phyloP scores from a whole-genome alignment of 2,329 filamentous ascomycete genomes.

The Fusarium xylarioides region DNA sequence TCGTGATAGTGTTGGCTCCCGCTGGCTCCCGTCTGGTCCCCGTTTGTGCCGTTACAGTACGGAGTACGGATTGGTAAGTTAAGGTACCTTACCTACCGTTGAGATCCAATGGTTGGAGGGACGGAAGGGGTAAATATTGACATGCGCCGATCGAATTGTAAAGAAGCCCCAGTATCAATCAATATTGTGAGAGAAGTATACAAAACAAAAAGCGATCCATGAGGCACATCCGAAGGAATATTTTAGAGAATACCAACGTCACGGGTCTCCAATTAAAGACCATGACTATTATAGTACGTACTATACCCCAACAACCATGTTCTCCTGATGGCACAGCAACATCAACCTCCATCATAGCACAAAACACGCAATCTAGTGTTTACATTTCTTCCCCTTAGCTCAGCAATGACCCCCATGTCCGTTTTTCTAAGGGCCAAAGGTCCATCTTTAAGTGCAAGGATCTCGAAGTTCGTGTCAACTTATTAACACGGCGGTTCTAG shows the following conservation, averaged over 20 bases:
- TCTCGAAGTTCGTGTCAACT: background rate
- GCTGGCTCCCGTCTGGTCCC: constrained; percentile 24
- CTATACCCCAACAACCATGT: background rate
- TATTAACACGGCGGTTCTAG: background rate
- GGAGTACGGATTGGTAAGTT: background rate
- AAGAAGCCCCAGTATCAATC: background rate
- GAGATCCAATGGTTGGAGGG: constrained; percentile 3
- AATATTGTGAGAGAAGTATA: background rate
- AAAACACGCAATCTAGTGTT: constrained; percentile 21
- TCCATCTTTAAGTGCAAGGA: background rate
- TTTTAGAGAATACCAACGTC: background rate
- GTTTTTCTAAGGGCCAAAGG: background rate
- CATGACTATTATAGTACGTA: constrained; percentile 1
- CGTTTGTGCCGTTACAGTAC: constrained; percentile 20
- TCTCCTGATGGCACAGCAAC: constrained; percentile 24
- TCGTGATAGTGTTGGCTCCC: constrained; percentile 17
- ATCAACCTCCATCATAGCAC: background rate
- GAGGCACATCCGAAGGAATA: background rate
- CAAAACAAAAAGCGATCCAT: background rate
- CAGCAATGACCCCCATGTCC: constrained; percentile 8
- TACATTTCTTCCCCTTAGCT: background rate
- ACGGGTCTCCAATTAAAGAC: constrained; percentile 5
- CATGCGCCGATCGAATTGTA: background rate
- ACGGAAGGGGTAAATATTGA: constrained; percentile 4
- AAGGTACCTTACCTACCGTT: constrained; percentile 8